Base-by-base conservation (phyloP, 176 grass and related monocot species). In the Paspalum vaginatum region DNA sequence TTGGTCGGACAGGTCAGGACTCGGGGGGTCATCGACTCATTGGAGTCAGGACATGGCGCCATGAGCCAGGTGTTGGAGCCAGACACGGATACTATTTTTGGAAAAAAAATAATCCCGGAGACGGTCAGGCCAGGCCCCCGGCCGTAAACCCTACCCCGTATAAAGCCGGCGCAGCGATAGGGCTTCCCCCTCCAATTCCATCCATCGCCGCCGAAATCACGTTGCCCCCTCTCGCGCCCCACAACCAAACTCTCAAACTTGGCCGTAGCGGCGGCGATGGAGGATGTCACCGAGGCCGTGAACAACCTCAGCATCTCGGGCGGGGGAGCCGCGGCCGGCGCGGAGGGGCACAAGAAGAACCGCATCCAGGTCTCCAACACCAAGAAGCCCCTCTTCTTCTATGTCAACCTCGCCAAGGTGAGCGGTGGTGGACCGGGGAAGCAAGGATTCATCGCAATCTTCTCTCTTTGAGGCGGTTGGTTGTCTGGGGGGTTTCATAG, bases 361-460 rank as follows among this genome's bases (percentile, higher is more conserved):
- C 75, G 85, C 72, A 94, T 97, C 88, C 91, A 94, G 47, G 91
- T 97, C 24, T 97, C 94, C 80, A 97, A 97, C 69, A 94, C 89
- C 68, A 97, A 97, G 94, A 97, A 97, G 85, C 94, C 94, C n/a
- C 91, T 97, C 79, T 97, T 97, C 87, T 97, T 97, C 83, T 94
- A 97, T 76, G 91, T 97, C 87, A 97, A 97, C 78, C 91, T 97
- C 68, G 89, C 94, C 68, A 97, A 97, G 91, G 94, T 97, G 65
- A 58, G 63, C 4, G 22, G 7, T 0, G 38, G 11, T 3, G 3
- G 9, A 16, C 32, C 32, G 32, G 32, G 32, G 32, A 32, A 3
- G 32, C 32, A 32, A 32, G 32, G 32, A 16, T 2, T 10, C 11
- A 75, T 26, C 9, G 48, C 47, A 52, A 72, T 67, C 12, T 43